Conservation (phyloP, 1,284 basidiomycete species). For the Melampsora medusae region DNA sequence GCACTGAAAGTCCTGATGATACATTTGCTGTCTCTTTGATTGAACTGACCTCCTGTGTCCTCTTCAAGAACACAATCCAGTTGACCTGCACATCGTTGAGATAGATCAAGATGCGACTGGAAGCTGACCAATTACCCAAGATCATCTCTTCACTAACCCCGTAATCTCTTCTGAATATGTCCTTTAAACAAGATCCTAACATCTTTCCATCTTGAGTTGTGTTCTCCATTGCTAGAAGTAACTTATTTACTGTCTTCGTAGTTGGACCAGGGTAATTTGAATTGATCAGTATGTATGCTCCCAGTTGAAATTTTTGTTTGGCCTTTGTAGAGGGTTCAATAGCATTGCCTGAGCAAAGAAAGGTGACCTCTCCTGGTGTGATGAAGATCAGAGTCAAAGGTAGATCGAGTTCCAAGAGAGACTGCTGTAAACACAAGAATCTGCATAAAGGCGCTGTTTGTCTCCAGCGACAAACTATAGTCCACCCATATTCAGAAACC, state of each 20-base stretch:
- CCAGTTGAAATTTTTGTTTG: constrained; percentile 38
- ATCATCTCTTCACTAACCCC: constrained; percentile 55
- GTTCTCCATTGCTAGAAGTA: constrained; percentile 2
- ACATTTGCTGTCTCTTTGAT: constrained; percentile 69
- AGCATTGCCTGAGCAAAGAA: constrained; percentile 82
- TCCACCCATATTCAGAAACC: constrained; percentile 7
- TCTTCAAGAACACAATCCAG: constrained; percentile 59
- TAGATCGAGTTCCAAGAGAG: constrained; percentile 94
- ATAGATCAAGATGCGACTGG: too few relatives aligned
- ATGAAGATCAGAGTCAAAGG: constrained; percentile 81
- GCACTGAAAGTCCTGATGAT: constrained; percentile 68
- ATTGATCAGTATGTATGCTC: constrained; percentile 54
- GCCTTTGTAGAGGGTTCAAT: neutral
- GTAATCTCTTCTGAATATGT: constrained; percentile 74
- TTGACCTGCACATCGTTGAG: constrained; percentile 22
- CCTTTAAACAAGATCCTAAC: constrained; percentile 72
- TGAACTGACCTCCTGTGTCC: neutral
- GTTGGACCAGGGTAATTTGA: constrained; percentile 15
- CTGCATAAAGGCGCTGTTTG: neutral
- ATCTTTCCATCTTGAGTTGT: constrained; percentile 49
- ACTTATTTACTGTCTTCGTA: constrained; percentile 21
- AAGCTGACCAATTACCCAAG: too few relatives aligned
- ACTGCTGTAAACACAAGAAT: constrained; percentile 64
- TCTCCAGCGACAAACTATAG: constrained; percentile 24
- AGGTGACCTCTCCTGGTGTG: constrained; percentile 67